Evolutionary conservation across 495 filamentous ascomycete species (phyloP).

Genomic region (Physcia stellaris): DNA sequence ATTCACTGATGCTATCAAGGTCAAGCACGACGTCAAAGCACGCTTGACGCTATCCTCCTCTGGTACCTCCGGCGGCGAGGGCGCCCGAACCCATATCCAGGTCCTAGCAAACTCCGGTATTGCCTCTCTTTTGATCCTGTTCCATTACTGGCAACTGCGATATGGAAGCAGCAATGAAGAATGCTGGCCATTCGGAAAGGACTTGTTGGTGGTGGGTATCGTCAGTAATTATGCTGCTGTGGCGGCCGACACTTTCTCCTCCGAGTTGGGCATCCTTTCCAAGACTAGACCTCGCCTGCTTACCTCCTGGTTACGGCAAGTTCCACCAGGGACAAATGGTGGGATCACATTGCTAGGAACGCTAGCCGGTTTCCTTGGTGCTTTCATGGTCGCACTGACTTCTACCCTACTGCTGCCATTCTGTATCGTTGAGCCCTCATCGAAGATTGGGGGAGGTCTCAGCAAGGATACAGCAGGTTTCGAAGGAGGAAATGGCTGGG

Average conservation of each 20-base stretch:
- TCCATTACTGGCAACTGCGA: slow-evolving; percentile 54
- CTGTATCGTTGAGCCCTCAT: slow-evolving; percentile 25
- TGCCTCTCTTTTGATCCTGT: slow-evolving; percentile 56
- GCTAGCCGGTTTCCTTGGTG: slow-evolving; percentile 58
- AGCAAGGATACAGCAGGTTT: slow-evolving; percentile 10
- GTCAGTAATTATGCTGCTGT: slow-evolving; percentile 76
- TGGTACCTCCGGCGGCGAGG: slow-evolving; percentile 62
- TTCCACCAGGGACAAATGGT: slow-evolving; percentile 86
- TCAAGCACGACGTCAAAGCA: slow-evolving; percentile 79
- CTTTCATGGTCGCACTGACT: slow-evolving; percentile 53
- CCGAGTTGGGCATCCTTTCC: slow-evolving; percentile 86
- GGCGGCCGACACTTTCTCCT: slow-evolving; percentile 86
- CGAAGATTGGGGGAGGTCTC: slow-evolving; percentile 8
- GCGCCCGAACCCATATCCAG: slow-evolving; percentile 71
- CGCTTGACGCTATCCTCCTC: slow-evolving; percentile 62
- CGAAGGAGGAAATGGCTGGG: slow-evolving; percentile 28
- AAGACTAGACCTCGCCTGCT: slow-evolving; percentile 67
- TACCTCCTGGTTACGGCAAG: slow-evolving; percentile 59
- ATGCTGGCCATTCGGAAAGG: slow-evolving; percentile 25
- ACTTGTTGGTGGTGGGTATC: slow-evolving; percentile 43
- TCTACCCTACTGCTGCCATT: slow-evolving; percentile 56
- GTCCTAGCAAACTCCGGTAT: slow-evolving; percentile 80
- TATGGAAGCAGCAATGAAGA: slow-evolving; percentile 12
- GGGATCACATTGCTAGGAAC: slow-evolving; percentile 67
- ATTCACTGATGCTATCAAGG: slow-evolving; percentile 24